Percentiles rank a stretch among this genome's conserved stretches.
Conservation (phyloP, 805 yeast genomes). For the Jamesozyma spencerorum region DNA sequence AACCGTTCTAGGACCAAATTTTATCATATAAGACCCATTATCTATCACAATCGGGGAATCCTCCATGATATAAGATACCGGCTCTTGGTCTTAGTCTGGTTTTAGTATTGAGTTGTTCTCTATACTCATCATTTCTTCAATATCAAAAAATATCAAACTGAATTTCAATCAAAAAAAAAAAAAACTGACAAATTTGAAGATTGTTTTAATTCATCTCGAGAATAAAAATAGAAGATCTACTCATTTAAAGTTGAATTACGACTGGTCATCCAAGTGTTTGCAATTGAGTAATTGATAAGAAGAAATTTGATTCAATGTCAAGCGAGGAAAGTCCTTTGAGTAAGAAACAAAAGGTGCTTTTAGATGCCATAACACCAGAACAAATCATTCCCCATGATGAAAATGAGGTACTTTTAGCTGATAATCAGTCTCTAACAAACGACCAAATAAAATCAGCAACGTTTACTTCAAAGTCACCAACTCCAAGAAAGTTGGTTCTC, state of each 20-base stretch:
- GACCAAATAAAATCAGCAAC: not conserved
- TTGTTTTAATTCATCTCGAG: too few relatives aligned
- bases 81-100: not conserved
- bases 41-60: conserved; percentile 51
- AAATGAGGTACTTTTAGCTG: not conserved
- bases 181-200: too few relatives aligned
- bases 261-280: not conserved
- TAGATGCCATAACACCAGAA: conserved; percentile 1
- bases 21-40: conserved; percentile 81
- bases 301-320: not conserved
- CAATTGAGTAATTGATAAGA: too few relatives aligned
- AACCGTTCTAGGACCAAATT: conserved; percentile 43
- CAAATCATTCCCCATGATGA: not conserved
- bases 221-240: too few relatives aligned
- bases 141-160: too few relatives aligned
- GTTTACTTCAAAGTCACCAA: conserved; percentile 5
- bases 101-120: not conserved
- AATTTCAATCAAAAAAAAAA: too few relatives aligned
- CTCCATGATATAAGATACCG: conserved; percentile 19
- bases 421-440: too few relatives aligned
- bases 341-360: conserved; percentile 13
- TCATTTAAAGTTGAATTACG: not conserved
- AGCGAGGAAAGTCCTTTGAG: conserved; percentile 14
- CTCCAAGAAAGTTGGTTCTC: conserved; percentile 24
- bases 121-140: too few relatives aligned